Conservation (phyloP, 2,329 filamentous ascomycete species). For the Fusarium concolor region DNA sequence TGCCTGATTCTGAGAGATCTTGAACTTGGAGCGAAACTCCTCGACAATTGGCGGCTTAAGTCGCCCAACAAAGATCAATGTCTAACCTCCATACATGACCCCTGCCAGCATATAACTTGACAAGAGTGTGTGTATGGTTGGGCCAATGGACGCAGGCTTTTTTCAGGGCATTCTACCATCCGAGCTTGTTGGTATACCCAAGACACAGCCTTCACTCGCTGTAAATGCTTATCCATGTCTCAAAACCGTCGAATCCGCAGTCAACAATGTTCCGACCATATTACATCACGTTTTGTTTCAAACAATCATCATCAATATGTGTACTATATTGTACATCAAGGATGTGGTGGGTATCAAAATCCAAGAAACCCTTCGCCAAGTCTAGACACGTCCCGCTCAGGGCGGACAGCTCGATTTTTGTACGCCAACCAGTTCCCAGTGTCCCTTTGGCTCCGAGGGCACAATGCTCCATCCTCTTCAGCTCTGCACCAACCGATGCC, state of each 20-base stretch:
- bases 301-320: constrained; percentile 17
- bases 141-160: background rate
- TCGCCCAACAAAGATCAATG: background rate
- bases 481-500: constrained; percentile 16
- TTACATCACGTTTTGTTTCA: constrained; percentile 30
- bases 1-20: background rate
- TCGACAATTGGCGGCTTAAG: background rate
- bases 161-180: background rate
- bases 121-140: background rate
- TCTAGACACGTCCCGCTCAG: constrained; percentile 29
- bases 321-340: constrained; percentile 12
- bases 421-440: constrained; percentile 37
- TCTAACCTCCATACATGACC: background rate
- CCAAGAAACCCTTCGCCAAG: constrained; percentile 29
- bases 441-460: constrained; percentile 21
- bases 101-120: constrained; percentile 3
- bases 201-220: background rate
- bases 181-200: background rate
- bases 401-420: constrained; percentile 21
- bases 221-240: background rate
- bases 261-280: background rate
- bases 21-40: background rate
- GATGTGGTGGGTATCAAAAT: constrained; percentile 41
- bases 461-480: constrained; percentile 21
- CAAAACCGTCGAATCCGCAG: background rate